Evolutionary conservation across 805 yeast species (phyloP).

Genomic region (Grigorovia jiainica): DNA sequence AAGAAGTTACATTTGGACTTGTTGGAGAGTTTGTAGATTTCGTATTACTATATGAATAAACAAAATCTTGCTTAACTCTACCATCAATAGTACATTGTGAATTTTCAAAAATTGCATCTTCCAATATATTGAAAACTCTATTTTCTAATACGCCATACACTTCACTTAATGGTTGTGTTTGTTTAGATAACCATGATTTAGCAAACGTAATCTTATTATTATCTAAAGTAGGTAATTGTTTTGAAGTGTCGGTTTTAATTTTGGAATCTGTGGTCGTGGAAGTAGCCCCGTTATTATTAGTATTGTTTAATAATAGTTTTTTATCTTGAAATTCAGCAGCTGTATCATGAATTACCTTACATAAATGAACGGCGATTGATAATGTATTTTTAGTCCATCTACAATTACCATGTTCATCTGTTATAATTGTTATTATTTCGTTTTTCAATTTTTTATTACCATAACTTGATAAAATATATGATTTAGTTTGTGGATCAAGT

Average conservation of each 20-base stretch:
- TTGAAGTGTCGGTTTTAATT: not conserved
- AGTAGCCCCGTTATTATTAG: not conserved
- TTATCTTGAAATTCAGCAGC: conserved; percentile 17
- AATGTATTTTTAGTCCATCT: conserved; percentile 84
- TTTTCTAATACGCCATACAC: conserved; percentile 70
- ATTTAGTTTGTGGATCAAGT: conserved; percentile 26
- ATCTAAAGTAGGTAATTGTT: conserved; percentile 16
- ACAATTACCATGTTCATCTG: conserved; percentile 77
- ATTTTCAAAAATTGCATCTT: conserved; percentile 28
- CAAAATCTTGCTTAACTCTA: conserved; percentile 27
- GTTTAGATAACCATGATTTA: conserved; percentile 72
- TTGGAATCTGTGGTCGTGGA: not conserved
- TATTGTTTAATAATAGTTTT: not conserved
- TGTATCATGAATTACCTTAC: conserved; percentile 24
- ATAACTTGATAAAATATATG: conserved; percentile 30
- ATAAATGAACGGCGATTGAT: conserved; percentile 51
- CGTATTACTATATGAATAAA: conserved; percentile 18
- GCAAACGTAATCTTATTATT: conserved; percentile 40
- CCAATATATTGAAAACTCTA: conserved; percentile 46
- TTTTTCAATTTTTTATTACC: conserved; percentile 44
- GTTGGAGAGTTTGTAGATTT: conserved; percentile 4
- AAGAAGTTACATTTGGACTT: conserved; percentile 2
- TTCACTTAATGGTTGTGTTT: conserved; percentile 73
- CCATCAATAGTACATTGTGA: conserved; percentile 32
- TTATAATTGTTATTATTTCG: conserved; percentile 68